Evolutionary conservation across 1,139 yeast genomes (phyloP), one percentile per base, ranked within the genome.

Genomic region (Candida sojae): DNA sequence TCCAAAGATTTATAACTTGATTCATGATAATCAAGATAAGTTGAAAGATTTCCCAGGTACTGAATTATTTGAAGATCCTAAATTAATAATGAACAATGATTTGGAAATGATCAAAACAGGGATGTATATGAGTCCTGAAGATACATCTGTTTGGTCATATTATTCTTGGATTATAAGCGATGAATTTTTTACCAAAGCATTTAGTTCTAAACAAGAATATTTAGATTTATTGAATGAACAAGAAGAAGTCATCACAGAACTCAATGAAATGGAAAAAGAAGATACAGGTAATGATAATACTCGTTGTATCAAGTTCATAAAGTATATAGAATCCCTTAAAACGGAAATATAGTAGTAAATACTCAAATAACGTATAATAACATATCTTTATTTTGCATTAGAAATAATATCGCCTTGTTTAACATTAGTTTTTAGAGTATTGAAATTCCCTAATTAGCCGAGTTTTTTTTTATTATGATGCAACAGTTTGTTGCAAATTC

Each of bases 131-230:
- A 98, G 93, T 63, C 92, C 96, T 0, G 96, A 89, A 43, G 98
- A 93, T 62, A 93, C 95, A 44, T 88, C 97, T 0, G 86, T 90
- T 0, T 93, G 99, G 98, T 77, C 87, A 4, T 93, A 92, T 64
- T 76, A 89, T 50, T 79, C 84, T 46, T 93, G 98, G 98, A 70
- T 93, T 21, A 66, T 91, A 10, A 79, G 84, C 5, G 80, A 80
- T 35, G 73, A 76, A 1, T 69, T 82, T 21, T 77, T 83, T 47
- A 70, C 75, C 1, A 39, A 53, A 10, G 58, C 71, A 8, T 59
- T 64, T 38, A 53, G 55, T 10, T 66, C 70, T 42, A 49, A 59
- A 25, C 49, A 52, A 2, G 42, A 54, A 17, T 63, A 65, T 42
- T 29, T 62, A 4, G 66, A 70, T 0, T 51, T 78, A 26, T 65